Percentiles rank a stretch among this genome's conserved stretches.
Evolutionary conservation across 129 eudicot genomes (phyloP).

Genomic region (Flaveria bidentis): DNA sequence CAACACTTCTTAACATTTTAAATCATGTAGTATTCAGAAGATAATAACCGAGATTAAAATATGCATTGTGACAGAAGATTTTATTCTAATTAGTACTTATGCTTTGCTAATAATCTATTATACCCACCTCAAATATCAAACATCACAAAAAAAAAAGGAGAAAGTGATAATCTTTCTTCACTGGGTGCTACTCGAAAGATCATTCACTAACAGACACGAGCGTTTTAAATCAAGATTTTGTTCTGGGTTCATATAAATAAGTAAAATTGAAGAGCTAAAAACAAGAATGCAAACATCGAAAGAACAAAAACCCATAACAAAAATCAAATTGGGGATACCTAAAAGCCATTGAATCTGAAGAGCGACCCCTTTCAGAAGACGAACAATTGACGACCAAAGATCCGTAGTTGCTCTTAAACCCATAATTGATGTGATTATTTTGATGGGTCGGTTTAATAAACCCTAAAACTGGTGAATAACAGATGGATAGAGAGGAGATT

Average conservation of each 20-base stretch:
- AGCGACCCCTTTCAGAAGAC: constrained; percentile 42
- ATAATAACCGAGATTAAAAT: background rate
- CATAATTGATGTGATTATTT: constrained; percentile 20
- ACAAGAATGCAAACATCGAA: too few species aligned
- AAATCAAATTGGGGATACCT: constrained; percentile 42
- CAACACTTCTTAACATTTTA: background rate
- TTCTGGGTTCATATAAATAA: too few species aligned
- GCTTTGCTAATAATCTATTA: constrained; percentile 11
- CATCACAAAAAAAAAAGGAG: background rate
- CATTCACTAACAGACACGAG: background rate
- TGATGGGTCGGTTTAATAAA: constrained; percentile 41
- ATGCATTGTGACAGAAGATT: background rate
- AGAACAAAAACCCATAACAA: background rate
- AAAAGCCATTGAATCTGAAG: constrained; percentile 55
- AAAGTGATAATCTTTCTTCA: background rate
- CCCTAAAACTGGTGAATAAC: constrained; percentile 44
- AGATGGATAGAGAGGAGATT: constrained; percentile 34
- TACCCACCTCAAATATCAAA: constrained; percentile 22
- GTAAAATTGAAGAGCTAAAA: too few species aligned
- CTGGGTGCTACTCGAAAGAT: background rate
- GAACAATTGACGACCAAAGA: constrained; percentile 55
- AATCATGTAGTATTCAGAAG: background rate
- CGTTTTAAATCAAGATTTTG: background rate
- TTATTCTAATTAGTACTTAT: background rate
- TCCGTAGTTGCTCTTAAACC: constrained; percentile 32